Percentiles rank a stretch among this genome's conserved stretches.
Conservation (phyloP, 1,284 basidiomycete genomes). For the Puccinia horiana region DNA sequence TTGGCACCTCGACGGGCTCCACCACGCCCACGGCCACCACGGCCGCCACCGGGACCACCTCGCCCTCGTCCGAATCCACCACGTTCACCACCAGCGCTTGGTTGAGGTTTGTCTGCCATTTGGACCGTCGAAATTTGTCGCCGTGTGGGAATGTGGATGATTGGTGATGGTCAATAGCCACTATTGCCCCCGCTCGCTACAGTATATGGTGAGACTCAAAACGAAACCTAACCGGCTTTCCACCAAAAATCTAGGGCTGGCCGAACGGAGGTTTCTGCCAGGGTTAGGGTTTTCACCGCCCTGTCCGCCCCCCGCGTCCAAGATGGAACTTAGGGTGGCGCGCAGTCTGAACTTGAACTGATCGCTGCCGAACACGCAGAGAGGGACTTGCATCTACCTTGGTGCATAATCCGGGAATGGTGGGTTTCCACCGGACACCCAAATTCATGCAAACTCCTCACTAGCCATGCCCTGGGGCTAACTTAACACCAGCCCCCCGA, state of each 20-base stretch:
- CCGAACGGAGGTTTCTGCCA: too few relatives aligned
- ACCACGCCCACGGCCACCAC: conserved; percentile 76
- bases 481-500: too few relatives aligned
- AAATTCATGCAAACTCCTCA: too few relatives aligned
- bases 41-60: conserved; percentile 71
- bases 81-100: conserved; percentile 36
- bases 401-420: too few relatives aligned
- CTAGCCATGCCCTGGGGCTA: too few relatives aligned
- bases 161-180: not conserved
- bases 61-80: conserved; percentile 41
- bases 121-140: not conserved
- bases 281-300: not conserved
- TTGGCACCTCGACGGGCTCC: conserved; percentile 91
- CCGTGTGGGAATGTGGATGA: not conserved
- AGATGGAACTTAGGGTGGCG: too few relatives aligned
- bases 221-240: not conserved
- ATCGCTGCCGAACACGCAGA: too few relatives aligned
- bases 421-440: too few relatives aligned
- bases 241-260: too few relatives aligned
- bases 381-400: too few relatives aligned
- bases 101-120: conserved; percentile 42
- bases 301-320: too few relatives aligned
- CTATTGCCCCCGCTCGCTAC: not conserved
- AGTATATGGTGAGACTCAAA: not conserved
- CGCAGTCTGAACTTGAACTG: too few relatives aligned